Evolutionary conservation across 163 green algal species (phyloP).

Genomic region (Scenedesmus sp.): DNA sequence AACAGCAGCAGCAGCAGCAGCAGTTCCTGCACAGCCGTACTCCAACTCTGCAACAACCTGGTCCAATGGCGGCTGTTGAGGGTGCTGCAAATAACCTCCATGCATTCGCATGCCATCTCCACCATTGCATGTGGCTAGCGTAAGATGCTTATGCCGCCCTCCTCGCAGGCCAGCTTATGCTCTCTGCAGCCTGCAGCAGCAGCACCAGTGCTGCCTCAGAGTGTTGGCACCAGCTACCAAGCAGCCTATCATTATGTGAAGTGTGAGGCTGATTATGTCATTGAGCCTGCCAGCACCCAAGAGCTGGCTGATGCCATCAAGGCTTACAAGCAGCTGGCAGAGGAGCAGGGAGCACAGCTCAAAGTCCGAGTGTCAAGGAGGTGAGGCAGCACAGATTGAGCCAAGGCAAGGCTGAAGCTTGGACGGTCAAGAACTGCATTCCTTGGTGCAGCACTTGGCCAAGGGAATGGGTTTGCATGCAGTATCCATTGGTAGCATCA

Average conservation of each 20-base stretch:
- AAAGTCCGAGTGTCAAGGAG: slow-evolving; percentile 30
- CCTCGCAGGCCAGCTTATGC: not conserved
- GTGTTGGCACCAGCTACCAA: slow-evolving; percentile 34
- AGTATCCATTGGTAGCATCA: no score
- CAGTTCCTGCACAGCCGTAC: not conserved
- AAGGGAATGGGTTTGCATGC: no score
- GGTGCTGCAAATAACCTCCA: no score
- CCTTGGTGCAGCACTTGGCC: no score
- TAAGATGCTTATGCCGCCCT: not conserved
- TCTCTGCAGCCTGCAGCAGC: not conserved
- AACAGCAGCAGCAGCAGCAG: not conserved
- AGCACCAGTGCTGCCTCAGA: slow-evolving; percentile 17
- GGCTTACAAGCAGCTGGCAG: slow-evolving; percentile 19
- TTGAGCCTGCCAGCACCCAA: slow-evolving; percentile 25
- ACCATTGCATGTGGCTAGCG: not conserved
- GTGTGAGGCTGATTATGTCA: slow-evolving; percentile 33
- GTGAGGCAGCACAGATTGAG: no score
- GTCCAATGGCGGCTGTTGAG: not conserved
- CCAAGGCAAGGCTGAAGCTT: no score
- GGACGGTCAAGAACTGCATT: no score
- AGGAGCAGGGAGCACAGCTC: not conserved
- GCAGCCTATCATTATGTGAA: slow-evolving; percentile 47
- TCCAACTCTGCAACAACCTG: not conserved
- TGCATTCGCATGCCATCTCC: no score
- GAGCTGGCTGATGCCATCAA: slow-evolving; percentile 46